Evolutionary conservation across 177 flowering plant species (phyloP).

Genomic region (Vitis hybrid): DNA sequence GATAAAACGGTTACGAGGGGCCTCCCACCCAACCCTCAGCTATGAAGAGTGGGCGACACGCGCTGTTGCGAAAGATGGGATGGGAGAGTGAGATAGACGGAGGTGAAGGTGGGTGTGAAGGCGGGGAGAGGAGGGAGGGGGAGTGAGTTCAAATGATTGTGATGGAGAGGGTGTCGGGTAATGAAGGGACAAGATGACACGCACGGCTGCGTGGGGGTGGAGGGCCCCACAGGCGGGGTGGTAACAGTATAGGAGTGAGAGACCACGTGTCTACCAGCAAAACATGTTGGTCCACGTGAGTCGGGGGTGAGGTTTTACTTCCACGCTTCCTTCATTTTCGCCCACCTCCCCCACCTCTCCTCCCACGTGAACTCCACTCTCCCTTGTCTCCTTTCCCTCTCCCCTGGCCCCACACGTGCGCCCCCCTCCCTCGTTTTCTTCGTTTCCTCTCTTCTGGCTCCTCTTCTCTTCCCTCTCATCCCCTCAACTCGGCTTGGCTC

Average conservation of each 20-base stretch:
- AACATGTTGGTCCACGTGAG: slow-evolving; percentile 64
- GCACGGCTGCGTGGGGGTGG: slow-evolving; percentile 34
- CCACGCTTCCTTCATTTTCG: slow-evolving; percentile 24
- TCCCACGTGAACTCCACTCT: slow-evolving; percentile 69
- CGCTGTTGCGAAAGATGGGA: too few species aligned
- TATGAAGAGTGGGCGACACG: too few species aligned
- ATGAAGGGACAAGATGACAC: slow-evolving; percentile 51
- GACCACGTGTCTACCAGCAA: slow-evolving; percentile 36
- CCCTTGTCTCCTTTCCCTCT: slow-evolving; percentile 18
- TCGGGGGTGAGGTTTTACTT: slow-evolving; percentile 17
- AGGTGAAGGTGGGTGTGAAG: not conserved
- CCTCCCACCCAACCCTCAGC: too few species aligned
- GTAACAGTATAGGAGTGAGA: not conserved
- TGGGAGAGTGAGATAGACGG: not conserved
- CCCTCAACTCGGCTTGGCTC: not conserved
- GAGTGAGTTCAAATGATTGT: slow-evolving; percentile 30
- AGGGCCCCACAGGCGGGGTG: slow-evolving; percentile 32
- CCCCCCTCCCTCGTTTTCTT: not conserved
- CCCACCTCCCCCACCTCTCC: slow-evolving; percentile 1
- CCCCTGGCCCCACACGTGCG: slow-evolving; percentile 1
- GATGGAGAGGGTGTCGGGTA: slow-evolving; percentile 45
- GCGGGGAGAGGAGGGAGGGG: not conserved
- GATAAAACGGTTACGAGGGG: too few species aligned
- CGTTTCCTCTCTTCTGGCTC: not conserved
- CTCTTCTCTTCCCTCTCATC: slow-evolving; percentile 2